A percentile compares a stretch with the other conserved stretches of the same genome.
phyloP scores from a whole-genome alignment of 805 yeast genomes.

The Blastobotrys chiropterorum region DNA sequence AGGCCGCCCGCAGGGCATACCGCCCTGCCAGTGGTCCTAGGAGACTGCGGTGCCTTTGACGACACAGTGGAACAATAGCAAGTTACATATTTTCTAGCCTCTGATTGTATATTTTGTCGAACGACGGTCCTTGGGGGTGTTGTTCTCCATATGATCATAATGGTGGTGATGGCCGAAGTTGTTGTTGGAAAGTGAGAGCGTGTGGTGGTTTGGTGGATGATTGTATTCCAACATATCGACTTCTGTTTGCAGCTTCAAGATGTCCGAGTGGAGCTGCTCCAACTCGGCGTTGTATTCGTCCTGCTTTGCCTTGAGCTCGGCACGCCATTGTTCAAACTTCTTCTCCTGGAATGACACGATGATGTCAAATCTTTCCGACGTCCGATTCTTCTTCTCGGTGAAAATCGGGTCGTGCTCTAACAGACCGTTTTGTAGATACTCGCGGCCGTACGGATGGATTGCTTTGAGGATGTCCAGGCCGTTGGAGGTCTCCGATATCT shows the following conservation, averaged over 20 bases:
- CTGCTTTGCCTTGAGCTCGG: constrained; percentile 45
- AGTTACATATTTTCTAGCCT: too few species aligned
- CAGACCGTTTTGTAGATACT: constrained; percentile 32
- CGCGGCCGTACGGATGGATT: constrained; percentile 15
- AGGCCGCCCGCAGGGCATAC: not conserved
- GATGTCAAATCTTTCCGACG: constrained; percentile 79
- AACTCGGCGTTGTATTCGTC: constrained; percentile 18
- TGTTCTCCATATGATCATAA: not conserved
- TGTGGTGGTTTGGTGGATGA: not conserved
- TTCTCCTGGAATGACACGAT: constrained; percentile 86
- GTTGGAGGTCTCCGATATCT: not conserved
- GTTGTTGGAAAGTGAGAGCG: not conserved
- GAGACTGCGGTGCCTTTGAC: too few species aligned
- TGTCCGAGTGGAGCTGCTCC: constrained; percentile 3
- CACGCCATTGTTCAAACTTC: constrained; percentile 88
- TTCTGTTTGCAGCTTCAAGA: not conserved
- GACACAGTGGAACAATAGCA: too few species aligned
- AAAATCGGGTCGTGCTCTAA: constrained; percentile 65
- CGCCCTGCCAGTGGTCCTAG: too few species aligned
- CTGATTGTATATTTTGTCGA: not conserved
- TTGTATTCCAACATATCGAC: not conserved
- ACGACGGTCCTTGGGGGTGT: not conserved
- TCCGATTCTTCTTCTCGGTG: constrained; percentile 75
- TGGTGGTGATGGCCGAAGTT: not conserved
- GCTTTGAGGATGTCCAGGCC: constrained; percentile 6